phyloP scores from a whole-genome alignment of 139 green algal genomes.

The Microglena sp. region DNA sequence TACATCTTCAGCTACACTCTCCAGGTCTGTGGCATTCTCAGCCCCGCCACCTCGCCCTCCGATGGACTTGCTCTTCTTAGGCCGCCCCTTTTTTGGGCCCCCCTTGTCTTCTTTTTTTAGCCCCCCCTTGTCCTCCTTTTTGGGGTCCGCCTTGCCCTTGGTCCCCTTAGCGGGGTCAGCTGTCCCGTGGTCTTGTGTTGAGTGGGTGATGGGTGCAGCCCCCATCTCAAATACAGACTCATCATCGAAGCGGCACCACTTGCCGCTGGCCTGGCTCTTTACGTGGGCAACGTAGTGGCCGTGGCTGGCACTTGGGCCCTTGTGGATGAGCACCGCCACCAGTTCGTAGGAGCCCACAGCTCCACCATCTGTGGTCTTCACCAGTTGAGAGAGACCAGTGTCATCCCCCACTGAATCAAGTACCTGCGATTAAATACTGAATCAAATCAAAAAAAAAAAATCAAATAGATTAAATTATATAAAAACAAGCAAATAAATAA shows the following conservation, averaged over 20 bases:
- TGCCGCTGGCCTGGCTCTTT: slow-evolving; percentile 16
- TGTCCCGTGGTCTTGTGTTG: slow-evolving; percentile 18
- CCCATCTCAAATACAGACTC: slow-evolving; percentile 47
- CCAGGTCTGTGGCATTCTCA: too few relatives aligned
- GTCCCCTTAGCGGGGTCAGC: slow-evolving; percentile 2
- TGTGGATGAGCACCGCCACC: slow-evolving; percentile 75
- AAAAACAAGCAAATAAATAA: too few relatives aligned
- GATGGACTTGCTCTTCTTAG: too few relatives aligned
- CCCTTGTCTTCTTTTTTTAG: not conserved
- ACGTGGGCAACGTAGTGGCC: slow-evolving; percentile 56
- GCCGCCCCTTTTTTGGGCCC: not conserved
- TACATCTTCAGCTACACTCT: too few relatives aligned
- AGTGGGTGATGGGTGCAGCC: too few relatives aligned
- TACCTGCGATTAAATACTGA: too few relatives aligned
- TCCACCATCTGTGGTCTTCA: not conserved
- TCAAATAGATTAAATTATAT: too few relatives aligned
- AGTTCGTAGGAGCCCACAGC: slow-evolving; percentile 51
- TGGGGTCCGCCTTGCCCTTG: not conserved
- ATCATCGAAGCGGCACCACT: slow-evolving; percentile 88
- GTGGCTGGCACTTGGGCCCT: slow-evolving; percentile 56
- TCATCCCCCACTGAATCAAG: too few relatives aligned
- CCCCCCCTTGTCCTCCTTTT: not conserved
- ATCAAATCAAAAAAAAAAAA: too few relatives aligned
- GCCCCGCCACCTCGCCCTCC: too few relatives aligned
- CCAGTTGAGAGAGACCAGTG: not conserved